Base-by-base conservation (phyloP, 1,139 yeast species). In the Debaryomyces udenii region DNA sequence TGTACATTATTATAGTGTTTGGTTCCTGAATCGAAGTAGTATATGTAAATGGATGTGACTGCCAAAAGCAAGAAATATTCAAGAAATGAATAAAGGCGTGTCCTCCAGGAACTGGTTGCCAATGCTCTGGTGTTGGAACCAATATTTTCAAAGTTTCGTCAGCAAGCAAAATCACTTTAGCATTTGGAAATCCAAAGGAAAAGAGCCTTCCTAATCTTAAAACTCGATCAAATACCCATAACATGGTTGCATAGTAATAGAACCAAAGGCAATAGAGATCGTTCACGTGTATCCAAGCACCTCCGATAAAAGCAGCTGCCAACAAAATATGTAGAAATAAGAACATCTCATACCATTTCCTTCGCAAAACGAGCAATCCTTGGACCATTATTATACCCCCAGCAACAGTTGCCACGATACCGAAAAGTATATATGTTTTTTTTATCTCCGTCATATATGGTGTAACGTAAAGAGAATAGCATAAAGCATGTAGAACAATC, bases 21-120 rank as follows among this genome's bases (percentile, higher is more conserved):
- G 61, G 60, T 32, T 55, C 51, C 9, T 53, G 41, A n/a, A 57
- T 53, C 57, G 48, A 68, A 50, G 13, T 76, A 59, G 62, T 56
- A 41, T 59, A 59, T 3, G 89, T 80, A 52, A 84, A 84, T 0
- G 91, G 91, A 57, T 84, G 91, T 0, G 85, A 77, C 55, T 84
- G 89, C 81, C 81, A 86, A 48, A 83, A 83, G 40, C 78, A 75
- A 47, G 73, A 55, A 31, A 80, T 70, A 31, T 69, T 61, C 35
- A 77, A 57, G 42, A 82, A 74, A 54, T 83, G 81, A 37, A 84
- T 61, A 52, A 71, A 84, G 0, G 80, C 81, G 55, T 76, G 83
- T 14, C 83, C 81, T n/a, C 88, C 88, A 9, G 78, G 74, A 22
- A 62, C 55, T 0, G 68, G 52, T 22, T 59, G 56, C 77, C 77